phyloP scores from a whole-genome alignment of 768 basidiomycete genomes.

The Rhizopogon vesiculosus region DNA sequence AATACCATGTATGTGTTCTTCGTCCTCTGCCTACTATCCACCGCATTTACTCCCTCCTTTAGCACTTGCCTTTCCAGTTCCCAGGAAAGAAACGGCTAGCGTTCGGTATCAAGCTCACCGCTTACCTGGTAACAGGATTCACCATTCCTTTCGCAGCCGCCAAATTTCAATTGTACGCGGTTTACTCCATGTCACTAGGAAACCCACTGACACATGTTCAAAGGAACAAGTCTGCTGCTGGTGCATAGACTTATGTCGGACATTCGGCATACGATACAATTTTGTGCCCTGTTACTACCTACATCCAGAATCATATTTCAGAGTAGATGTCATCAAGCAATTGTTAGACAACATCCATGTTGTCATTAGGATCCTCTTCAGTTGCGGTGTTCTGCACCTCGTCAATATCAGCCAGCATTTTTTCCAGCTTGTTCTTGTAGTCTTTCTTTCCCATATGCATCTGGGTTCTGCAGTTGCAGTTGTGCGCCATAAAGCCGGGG shows the following conservation, averaged over 20 bases:
- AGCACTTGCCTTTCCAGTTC: conserved; percentile 56
- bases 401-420: conserved; percentile 22
- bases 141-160: conserved; percentile 63
- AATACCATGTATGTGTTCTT: conserved; percentile 44
- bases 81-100: conserved; percentile 46
- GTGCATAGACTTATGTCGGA: neutral
- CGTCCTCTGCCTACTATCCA: neutral
- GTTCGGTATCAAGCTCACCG: conserved; percentile 32
- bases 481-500: conserved; percentile 52
- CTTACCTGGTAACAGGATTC: conserved; percentile 50
- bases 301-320: neutral
- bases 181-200: neutral
- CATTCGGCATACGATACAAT: neutral
- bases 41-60: conserved; percentile 4
- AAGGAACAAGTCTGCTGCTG: neutral
- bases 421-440: conserved; percentile 32
- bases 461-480: conserved; percentile 59
- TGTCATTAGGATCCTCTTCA: neutral
- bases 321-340: neutral
- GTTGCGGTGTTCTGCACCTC: conserved; percentile 3
- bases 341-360: neutral
- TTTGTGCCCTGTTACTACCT: neutral
- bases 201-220: neutral
- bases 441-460: conserved; percentile 29
- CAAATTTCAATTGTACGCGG: conserved; percentile 57